Percentiles rank a stretch among this genome's conserved stretches.
These are phyloP conservation scores for Malus hybrid DNA, from an alignment of 331 rosid genomes.

Conservation along the genomic window DNA sequence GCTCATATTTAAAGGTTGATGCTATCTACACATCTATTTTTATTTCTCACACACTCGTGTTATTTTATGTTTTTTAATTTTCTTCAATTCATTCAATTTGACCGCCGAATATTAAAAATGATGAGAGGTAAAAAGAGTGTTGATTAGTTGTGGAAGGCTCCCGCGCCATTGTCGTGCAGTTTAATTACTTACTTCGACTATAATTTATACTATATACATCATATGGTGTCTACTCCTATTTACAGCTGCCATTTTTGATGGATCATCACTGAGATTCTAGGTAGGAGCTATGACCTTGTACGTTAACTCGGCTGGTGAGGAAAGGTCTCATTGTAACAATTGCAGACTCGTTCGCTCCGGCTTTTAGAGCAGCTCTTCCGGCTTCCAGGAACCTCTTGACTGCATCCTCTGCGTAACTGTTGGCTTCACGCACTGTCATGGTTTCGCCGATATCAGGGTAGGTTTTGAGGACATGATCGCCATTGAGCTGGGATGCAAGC, in stretches of 20 bases:
- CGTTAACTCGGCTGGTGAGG: slow-evolving; percentile 57
- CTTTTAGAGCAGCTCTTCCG: slow-evolving; percentile 69
- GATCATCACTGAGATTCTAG: slow-evolving; percentile 36
- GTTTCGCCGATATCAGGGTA: slow-evolving; percentile 72
- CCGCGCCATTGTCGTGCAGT: background rate
- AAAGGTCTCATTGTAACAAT: slow-evolving; percentile 91
- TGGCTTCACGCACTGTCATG: slow-evolving; percentile 80
- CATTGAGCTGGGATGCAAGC: slow-evolving; percentile 92
- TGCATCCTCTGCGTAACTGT: slow-evolving; percentile 86
- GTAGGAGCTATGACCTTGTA: slow-evolving; percentile 12
- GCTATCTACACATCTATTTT: too few species aligned
- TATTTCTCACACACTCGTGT: too few species aligned
- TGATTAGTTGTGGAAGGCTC: background rate
- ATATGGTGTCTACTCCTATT: background rate
- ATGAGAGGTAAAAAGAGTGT: too few species aligned
- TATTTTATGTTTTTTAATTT: too few species aligned
- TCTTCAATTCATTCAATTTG: too few species aligned
- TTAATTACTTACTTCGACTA: background rate
- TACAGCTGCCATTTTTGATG: background rate
- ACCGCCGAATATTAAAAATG: accelerated
- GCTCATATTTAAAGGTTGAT: too few species aligned
- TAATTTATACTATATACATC: background rate
- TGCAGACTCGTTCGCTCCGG: slow-evolving; percentile 87
- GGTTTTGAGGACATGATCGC: slow-evolving; percentile 63
- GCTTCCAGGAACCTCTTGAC: slow-evolving; percentile 89